These are phyloP conservation scores for Talaromyces ruber DNA, from an alignment of 495 filamentous ascomycete species.

Conservation along the genomic window DNA sequence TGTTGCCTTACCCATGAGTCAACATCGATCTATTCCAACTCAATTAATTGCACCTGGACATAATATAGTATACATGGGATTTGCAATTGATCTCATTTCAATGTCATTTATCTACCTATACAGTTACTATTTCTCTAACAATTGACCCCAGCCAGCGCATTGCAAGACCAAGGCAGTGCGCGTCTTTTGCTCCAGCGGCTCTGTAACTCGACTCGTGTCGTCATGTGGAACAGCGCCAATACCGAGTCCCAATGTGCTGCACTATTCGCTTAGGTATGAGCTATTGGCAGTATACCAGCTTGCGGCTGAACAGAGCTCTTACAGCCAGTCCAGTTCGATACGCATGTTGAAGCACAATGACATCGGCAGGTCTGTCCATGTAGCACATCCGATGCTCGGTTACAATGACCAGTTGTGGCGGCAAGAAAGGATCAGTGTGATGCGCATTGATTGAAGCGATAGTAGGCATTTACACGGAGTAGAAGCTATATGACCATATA, in stretches of 20 bases:
- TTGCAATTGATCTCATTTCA: not conserved
- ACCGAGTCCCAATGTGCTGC: not conserved
- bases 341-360: not conserved
- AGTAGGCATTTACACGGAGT: not conserved
- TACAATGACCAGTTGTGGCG: too few relatives aligned
- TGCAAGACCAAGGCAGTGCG: not conserved
- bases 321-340: not conserved
- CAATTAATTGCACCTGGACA: too few relatives aligned
- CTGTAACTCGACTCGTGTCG: not conserved
- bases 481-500: too few relatives aligned
- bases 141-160: not conserved
- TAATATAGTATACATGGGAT: not conserved
- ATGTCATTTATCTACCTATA: not conserved
- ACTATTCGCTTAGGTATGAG: not conserved
- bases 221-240: not conserved
- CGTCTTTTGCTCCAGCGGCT: not conserved
- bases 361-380: not conserved
- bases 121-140: not conserved
- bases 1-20: slow-evolving; percentile 3
- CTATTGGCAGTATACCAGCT: not conserved
- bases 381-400: not conserved
- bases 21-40: too few relatives aligned
- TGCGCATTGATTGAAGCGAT: not conserved
- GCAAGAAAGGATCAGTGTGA: not conserved
- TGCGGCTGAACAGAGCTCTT: not conserved